A percentile compares a stretch with the other conserved stretches of the same genome.
Evolutionary conservation across 345 rosid species (phyloP).

Genomic region (Lumnitzera littorea): DNA sequence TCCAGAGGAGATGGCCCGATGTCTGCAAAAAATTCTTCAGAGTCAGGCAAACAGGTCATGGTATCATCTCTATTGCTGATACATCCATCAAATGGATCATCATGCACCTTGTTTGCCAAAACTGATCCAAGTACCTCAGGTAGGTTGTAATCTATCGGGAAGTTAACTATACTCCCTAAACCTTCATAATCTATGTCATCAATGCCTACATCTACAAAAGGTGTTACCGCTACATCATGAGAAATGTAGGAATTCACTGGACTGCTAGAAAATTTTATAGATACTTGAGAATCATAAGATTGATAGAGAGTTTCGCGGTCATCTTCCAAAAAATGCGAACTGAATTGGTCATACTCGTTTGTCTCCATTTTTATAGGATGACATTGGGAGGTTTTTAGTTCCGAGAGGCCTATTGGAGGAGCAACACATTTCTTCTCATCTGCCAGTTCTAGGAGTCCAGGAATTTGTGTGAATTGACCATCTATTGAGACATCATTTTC

Average conservation of each 20-base stretch:
- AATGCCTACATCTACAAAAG: constrained; percentile 11
- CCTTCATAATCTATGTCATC: background rate
- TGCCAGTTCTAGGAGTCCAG: background rate
- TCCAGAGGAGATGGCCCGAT: constrained; percentile 13
- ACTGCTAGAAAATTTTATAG: constrained; percentile 21
- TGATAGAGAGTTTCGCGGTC: constrained; percentile 21
- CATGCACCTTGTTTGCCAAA: constrained; percentile 14
- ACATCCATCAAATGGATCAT: constrained; percentile 17
- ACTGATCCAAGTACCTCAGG: constrained; percentile 36
- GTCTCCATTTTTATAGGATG: background rate
- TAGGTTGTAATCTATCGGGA: constrained; percentile 35
- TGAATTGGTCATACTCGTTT: background rate
- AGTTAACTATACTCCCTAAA: constrained; percentile 17
- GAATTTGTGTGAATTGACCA: background rate
- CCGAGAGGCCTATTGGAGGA: background rate
- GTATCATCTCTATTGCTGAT: constrained; percentile 11
- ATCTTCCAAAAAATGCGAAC: constrained; percentile 9
- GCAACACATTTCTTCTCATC: background rate
- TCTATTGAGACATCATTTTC: background rate
- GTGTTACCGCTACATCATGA: constrained; percentile 9
- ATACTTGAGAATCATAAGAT: constrained; percentile 14
- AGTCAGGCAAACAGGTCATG: constrained; percentile 6
- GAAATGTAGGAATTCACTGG: constrained; percentile 10
- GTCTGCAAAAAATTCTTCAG: constrained; percentile 10
- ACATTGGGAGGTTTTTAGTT: background rate